phyloP scores from a whole-genome alignment of 1,284 basidiomycete species.

The Tilletia caries region DNA sequence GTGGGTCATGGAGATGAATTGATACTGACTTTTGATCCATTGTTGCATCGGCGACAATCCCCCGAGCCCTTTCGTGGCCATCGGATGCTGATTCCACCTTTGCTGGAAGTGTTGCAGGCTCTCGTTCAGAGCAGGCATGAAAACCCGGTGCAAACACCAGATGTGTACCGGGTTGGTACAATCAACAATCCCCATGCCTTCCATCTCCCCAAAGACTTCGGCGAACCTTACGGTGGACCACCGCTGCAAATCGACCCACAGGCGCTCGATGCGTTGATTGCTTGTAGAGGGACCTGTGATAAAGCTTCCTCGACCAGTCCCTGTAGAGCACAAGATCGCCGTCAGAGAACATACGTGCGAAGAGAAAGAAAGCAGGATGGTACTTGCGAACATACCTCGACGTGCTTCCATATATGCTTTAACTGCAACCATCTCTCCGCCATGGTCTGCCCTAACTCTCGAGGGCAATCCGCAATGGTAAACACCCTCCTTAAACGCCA shows the following conservation, averaged over 20 bases:
- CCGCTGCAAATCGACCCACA: background rate
- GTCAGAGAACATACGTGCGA: too few relatives aligned
- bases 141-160: background rate
- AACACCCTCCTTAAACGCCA: constrained; percentile 53
- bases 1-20: too few relatives aligned
- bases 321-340: background rate
- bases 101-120: background rate
- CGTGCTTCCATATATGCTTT: constrained; percentile 47
- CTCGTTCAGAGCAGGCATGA: background rate
- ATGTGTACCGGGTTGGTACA: background rate
- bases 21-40: too few relatives aligned
- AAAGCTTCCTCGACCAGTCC: background rate
- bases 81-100: background rate
- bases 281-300: background rate
- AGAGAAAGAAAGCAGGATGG: too few relatives aligned
- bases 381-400: constrained; percentile 23
- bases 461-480: constrained; percentile 52
- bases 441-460: constrained; percentile 55
- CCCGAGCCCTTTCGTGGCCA: background rate
- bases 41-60: too few relatives aligned
- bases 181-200: background rate
- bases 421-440: constrained; percentile 55
- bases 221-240: background rate
- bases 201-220: background rate
- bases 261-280: background rate